Evolutionary conservation across 2,329 filamentous ascomycete species (phyloP).

Genomic region (Elsinoe arachidis): DNA sequence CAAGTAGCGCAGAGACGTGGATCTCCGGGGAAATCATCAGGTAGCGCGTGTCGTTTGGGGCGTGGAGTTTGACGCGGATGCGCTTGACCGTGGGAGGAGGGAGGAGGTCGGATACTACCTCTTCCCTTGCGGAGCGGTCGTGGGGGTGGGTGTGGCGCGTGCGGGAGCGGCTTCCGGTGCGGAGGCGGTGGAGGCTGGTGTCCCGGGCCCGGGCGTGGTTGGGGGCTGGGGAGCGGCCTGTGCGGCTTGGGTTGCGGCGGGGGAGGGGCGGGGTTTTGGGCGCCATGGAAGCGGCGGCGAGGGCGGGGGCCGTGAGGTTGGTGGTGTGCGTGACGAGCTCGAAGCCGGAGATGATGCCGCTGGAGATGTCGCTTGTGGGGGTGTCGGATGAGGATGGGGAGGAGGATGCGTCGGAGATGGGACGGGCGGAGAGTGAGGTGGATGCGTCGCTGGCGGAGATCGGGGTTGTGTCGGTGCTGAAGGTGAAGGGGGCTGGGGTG

Average conservation of each 20-base stretch:
- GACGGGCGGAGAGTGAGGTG: not conserved
- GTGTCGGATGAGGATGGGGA: not conserved
- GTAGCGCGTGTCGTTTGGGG: conserved; percentile 76
- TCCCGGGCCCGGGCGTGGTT: too few species aligned
- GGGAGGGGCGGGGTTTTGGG: conserved; percentile 5
- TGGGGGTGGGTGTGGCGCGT: too few species aligned
- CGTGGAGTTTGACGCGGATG: conserved; percentile 86
- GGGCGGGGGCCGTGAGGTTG: not conserved
- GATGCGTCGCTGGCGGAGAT: not conserved
- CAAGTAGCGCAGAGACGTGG: conserved; percentile 68
- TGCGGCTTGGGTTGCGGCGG: not conserved
- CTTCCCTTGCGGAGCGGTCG: not conserved
- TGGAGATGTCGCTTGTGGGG: not conserved
- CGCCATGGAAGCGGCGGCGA: not conserved
- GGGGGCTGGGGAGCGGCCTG: not conserved
- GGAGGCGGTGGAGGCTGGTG: not conserved
- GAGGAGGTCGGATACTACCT: not conserved
- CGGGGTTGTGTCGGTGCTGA: conserved; percentile 1
- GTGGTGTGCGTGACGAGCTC: not conserved
- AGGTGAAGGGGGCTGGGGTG: not conserved
- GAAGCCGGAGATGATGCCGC: not conserved
- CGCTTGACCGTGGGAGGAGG: not conserved
- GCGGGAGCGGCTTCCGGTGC: not conserved
- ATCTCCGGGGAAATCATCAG: conserved; percentile 71
- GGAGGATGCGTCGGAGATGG: not conserved